These are phyloP conservation scores for Fusarium avenaceum DNA, from an alignment of 2,329 filamentous ascomycete genomes.

Conservation along the genomic window DNA sequence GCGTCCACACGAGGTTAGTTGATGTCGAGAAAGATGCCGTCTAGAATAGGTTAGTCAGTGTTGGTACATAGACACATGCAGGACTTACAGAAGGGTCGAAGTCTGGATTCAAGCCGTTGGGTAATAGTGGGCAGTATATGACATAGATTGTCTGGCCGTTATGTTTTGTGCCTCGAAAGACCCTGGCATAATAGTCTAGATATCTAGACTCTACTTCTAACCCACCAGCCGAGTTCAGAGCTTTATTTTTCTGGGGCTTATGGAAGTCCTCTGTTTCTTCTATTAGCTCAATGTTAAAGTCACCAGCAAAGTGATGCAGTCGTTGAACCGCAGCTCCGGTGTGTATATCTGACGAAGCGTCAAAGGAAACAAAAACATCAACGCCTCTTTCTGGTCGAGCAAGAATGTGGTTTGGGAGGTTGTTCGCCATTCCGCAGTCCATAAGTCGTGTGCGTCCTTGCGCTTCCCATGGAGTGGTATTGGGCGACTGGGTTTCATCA, in stretches of 20 bases:
- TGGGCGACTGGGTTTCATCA: accelerated
- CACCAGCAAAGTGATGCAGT: slow-evolving; percentile 40
- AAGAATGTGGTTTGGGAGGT: slow-evolving; percentile 40
- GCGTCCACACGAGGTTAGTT: slow-evolving; percentile 45
- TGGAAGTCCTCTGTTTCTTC: slow-evolving; percentile 11
- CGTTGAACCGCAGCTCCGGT: slow-evolving; percentile 35
- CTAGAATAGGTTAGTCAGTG: not conserved
- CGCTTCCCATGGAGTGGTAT: slow-evolving; percentile 29
- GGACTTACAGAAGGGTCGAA: slow-evolving; percentile 38
- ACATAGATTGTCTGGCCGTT: slow-evolving; percentile 31
- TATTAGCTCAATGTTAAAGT: slow-evolving; percentile 29
- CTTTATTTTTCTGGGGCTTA: accelerated
- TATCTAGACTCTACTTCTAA: slow-evolving; percentile 7
- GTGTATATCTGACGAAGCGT: slow-evolving; percentile 41
- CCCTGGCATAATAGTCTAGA: slow-evolving; percentile 26
- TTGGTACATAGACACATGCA: accelerated
- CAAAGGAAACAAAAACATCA: slow-evolving; percentile 40
- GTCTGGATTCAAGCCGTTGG: slow-evolving; percentile 10
- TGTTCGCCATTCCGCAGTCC: slow-evolving; percentile 46
- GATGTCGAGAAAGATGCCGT: slow-evolving; percentile 41
- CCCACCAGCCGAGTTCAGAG: accelerated
- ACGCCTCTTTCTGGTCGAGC: slow-evolving; percentile 30
- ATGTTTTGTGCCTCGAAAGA: slow-evolving; percentile 27
- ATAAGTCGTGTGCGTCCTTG: slow-evolving; percentile 40
- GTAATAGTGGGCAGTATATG: slow-evolving; percentile 40